Evolutionary conservation across 768 basidiomycete species (phyloP).

Genomic region (Hortiboletus campestris): DNA sequence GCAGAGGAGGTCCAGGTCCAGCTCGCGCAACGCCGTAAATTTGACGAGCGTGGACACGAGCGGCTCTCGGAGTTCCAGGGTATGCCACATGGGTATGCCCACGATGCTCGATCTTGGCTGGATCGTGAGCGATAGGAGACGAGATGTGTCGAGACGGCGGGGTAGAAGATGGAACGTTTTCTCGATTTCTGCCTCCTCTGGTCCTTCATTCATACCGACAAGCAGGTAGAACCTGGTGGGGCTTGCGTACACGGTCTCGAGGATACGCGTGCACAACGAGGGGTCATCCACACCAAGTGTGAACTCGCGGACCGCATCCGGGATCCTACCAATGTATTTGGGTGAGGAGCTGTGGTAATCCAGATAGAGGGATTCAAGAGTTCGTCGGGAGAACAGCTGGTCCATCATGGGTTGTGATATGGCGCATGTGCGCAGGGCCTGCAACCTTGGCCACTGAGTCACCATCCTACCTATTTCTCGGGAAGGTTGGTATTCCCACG

Average conservation of each 20-base stretch:
- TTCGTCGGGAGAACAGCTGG: neutral
- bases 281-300: slow-evolving; percentile 5
- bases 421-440: slow-evolving; percentile 9
- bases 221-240: slow-evolving; percentile 8
- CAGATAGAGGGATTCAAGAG: slow-evolving; percentile 13
- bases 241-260: slow-evolving; percentile 10
- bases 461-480: slow-evolving; percentile 17
- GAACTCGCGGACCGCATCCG: slow-evolving; percentile 12
- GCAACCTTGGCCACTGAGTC: slow-evolving; percentile 11
- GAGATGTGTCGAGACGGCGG: slow-evolving; percentile 10
- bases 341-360: slow-evolving; percentile 7
- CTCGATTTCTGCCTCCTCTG: neutral
- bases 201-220: slow-evolving; percentile 5
- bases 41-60: slow-evolving; percentile 6
- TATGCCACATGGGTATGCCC: neutral
- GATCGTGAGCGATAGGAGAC: slow-evolving; percentile 4
- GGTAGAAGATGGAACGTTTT: slow-evolving; percentile 11
- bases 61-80: neutral
- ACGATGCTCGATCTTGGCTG: neutral
- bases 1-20: slow-evolving; percentile 18
- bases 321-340: slow-evolving; percentile 10
- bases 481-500: slow-evolving; percentile 8
- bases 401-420: slow-evolving; percentile 15
- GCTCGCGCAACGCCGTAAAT: slow-evolving; percentile 12
- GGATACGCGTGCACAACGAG: slow-evolving; percentile 4